A percentile compares a stretch with the other conserved stretches of the same genome.
These are phyloP conservation scores for Phyllosticta citrichinensis DNA, from an alignment of 2,329 filamentous ascomycete genomes.

Conservation along the genomic window DNA sequence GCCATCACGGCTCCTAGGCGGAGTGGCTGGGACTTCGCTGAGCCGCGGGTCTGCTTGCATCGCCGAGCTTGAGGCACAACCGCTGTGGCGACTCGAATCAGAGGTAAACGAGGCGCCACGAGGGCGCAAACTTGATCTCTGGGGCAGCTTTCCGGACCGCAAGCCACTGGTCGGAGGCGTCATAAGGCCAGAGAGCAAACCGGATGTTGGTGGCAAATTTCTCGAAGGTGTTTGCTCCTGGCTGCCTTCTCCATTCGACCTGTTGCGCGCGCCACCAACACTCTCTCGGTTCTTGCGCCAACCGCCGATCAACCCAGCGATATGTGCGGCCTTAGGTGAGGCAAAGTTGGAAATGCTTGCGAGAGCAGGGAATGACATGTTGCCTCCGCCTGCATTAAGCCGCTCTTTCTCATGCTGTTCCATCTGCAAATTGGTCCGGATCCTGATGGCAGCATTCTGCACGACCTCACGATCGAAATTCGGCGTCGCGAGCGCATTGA, in stretches of 20 bases:
- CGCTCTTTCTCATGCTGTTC: constrained; percentile 92
- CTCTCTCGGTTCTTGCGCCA: constrained; percentile 63
- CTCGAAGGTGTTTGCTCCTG: constrained; percentile 44
- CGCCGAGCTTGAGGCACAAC: not conserved
- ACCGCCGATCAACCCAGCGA: constrained; percentile 94
- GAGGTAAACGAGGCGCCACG: constrained; percentile 21
- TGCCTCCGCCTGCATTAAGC: constrained; percentile 49
- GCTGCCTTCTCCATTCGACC: constrained; percentile 8
- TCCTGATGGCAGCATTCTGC: constrained; percentile 82
- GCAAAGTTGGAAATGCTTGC: constrained; percentile 67
- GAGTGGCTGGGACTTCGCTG: constrained; percentile 14
- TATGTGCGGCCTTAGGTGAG: constrained; percentile 74
- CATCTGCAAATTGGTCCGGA: constrained; percentile 94
- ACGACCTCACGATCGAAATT: constrained; percentile 68
- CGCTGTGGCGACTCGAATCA: constrained; percentile 5
- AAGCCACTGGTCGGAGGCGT: constrained; percentile 71
- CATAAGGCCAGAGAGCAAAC: constrained; percentile 68
- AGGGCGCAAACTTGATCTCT: constrained; percentile 15
- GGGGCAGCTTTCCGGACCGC: constrained; percentile 15
- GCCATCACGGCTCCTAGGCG: constrained; percentile 17
- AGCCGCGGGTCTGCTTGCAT: not conserved
- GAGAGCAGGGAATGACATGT: constrained; percentile 58
- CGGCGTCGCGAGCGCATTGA: constrained; percentile 64
- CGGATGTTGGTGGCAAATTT: constrained; percentile 41
- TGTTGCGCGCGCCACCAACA: constrained; percentile 34